These are phyloP conservation scores for Magnolia sinica DNA, from an alignment of 164 flowering plant species.

Conservation along the genomic window DNA sequence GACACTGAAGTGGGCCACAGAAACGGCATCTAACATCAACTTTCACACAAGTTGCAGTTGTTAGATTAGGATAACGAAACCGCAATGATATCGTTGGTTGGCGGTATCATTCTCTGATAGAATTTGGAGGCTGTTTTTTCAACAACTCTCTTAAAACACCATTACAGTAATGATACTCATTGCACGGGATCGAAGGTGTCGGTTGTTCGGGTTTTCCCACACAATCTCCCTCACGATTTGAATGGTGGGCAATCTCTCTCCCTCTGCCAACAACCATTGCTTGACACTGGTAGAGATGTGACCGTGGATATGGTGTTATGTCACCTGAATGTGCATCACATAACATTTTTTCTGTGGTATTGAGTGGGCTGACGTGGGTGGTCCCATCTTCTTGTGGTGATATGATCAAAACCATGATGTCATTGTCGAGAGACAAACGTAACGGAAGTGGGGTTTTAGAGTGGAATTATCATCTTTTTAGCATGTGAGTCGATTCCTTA, in stretches of 20 bases:
- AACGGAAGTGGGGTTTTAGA: neutral
- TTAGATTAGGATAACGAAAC: neutral
- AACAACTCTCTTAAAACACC: neutral
- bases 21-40: neutral
- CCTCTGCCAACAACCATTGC: neutral
- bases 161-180: neutral
- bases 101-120: neutral
- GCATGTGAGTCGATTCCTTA: neutral
- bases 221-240: neutral
- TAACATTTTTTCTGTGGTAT: neutral
- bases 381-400: neutral
- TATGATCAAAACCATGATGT: neutral
- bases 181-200: neutral
- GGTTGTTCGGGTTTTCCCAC: neutral
- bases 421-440: neutral
- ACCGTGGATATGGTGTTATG: neutral
- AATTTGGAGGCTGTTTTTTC: too few species aligned
- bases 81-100: neutral
- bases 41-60: neutral
- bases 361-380: neutral
- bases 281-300: neutral
- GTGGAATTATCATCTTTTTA: neutral
- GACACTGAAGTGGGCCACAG: neutral
- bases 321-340: neutral
- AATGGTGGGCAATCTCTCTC: neutral